A percentile compares a stretch with the other conserved stretches of the same genome.
Conservation (phyloP, 1,284 basidiomycete genomes). For the Gastroboletus turbinatus region DNA sequence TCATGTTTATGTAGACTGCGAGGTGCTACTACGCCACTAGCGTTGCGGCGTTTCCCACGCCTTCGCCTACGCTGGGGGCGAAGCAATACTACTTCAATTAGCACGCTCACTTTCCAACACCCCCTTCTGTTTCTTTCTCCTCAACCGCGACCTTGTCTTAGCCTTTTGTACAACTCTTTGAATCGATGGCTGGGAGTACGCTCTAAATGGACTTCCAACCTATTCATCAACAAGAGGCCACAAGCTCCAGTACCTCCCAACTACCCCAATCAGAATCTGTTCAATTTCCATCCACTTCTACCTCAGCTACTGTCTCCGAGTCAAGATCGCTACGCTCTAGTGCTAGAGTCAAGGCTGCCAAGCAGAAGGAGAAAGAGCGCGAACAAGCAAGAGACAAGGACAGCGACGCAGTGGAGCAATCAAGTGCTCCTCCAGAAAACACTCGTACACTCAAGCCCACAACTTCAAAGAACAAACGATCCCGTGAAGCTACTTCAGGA, state of each 20-base stretch:
- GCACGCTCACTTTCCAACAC: constrained; percentile 17
- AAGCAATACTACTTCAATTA: constrained; percentile 33
- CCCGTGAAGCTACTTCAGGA: constrained; percentile 47
- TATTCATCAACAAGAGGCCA: constrained; percentile 66
- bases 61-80: constrained; percentile 23
- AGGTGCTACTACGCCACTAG: constrained; percentile 13
- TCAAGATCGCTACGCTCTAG: constrained; percentile 64
- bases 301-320: constrained; percentile 38
- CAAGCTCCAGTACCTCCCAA: constrained; percentile 50
- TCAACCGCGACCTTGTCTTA: constrained; percentile 28
- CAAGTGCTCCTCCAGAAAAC: constrained; percentile 38
- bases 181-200: constrained; percentile 81
- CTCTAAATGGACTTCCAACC: constrained; percentile 83
- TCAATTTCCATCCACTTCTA: constrained; percentile 37
- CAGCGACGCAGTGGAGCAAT: constrained; percentile 41
- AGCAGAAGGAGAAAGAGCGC: constrained; percentile 57
- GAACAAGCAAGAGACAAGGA: constrained; percentile 44
- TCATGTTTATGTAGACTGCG: not conserved
- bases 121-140: constrained; percentile 26
- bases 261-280: constrained; percentile 39
- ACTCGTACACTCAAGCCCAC: constrained; percentile 43
- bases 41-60: constrained; percentile 31
- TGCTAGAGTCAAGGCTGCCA: constrained; percentile 75
- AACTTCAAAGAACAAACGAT: constrained; percentile 50
- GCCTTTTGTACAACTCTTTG: constrained; percentile 29